A percentile compares a stretch with the other conserved stretches of the same genome.
Evolutionary conservation across 495 filamentous ascomycete species (phyloP).

Genomic region (Lasiosphaeria miniovina): DNA sequence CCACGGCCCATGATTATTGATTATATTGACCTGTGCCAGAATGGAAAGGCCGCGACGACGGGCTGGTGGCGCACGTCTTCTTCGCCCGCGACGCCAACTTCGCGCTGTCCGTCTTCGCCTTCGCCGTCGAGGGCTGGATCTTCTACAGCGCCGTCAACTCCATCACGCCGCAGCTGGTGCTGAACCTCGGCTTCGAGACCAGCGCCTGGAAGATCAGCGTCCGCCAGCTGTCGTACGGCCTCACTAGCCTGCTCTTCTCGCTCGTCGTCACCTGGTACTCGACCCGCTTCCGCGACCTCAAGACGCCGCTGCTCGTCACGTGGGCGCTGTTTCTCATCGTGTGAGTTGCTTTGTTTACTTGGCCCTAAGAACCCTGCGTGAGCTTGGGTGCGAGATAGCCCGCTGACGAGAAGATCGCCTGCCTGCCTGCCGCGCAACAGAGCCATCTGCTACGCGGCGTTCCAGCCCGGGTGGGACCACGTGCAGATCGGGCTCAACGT

Average conservation of each 20-base stretch:
- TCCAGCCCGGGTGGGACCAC: slow-evolving; percentile 44
- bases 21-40: slow-evolving; percentile 30
- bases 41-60: slow-evolving; percentile 52
- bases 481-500: slow-evolving; percentile 50
- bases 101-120: slow-evolving; percentile 49
- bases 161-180: slow-evolving; percentile 49
- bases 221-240: slow-evolving; percentile 46
- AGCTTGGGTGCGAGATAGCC: too few species aligned
- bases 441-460: slow-evolving; percentile 46
- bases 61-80: slow-evolving; percentile 54
- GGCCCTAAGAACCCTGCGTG: not conserved
- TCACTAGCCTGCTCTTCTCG: slow-evolving; percentile 33
- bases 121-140: slow-evolving; percentile 58
- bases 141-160: slow-evolving; percentile 57
- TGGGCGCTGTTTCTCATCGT: slow-evolving; percentile 48
- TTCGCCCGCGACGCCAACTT: slow-evolving; percentile 53
- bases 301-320: slow-evolving; percentile 46
- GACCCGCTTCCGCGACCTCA: slow-evolving; percentile 50
- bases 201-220: slow-evolving; percentile 45
- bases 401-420: not conserved
- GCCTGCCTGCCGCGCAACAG: slow-evolving; percentile 7
- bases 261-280: slow-evolving; percentile 48
- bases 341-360: slow-evolving; percentile 24
- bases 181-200: slow-evolving; percentile 53
- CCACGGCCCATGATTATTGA: not conserved